Evolutionary conservation across 2,329 filamentous ascomycete genomes (phyloP).

Genomic region (Colletotrichum filicis): DNA sequence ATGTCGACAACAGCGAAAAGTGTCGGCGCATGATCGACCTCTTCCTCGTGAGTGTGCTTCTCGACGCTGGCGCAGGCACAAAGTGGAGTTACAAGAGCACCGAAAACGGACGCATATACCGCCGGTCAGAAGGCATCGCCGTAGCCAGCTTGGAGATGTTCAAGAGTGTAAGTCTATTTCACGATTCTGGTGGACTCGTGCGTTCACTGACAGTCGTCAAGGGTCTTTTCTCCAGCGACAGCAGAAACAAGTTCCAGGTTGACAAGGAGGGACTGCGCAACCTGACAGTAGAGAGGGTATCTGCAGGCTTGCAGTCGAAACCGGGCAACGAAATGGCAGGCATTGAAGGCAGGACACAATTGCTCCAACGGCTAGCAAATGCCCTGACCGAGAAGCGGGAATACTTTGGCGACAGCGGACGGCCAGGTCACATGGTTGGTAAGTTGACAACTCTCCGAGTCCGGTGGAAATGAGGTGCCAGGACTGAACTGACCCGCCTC

Average conservation of each 20-base stretch:
- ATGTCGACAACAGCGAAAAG: slow-evolving; percentile 77
- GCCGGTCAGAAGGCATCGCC: slow-evolving; percentile 88
- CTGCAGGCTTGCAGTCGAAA: slow-evolving; percentile 85
- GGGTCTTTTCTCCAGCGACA: slow-evolving; percentile 88
- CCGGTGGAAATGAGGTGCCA: not conserved
- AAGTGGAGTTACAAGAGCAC: slow-evolving; percentile 93
- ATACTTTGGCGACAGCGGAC: slow-evolving; percentile 84
- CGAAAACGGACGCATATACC: slow-evolving; percentile 85
- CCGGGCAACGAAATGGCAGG: slow-evolving; percentile 85
- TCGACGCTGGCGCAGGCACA: slow-evolving; percentile 90
- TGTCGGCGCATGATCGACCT: slow-evolving; percentile 82
- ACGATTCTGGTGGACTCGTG: not conserved
- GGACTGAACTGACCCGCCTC: slow-evolving; percentile 37
- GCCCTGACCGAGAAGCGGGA: slow-evolving; percentile 81
- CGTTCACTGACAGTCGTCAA: slow-evolving; percentile 39
- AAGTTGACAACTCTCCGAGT: slow-evolving; percentile 44
- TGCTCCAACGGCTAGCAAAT: slow-evolving; percentile 79
- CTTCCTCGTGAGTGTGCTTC: slow-evolving; percentile 81
- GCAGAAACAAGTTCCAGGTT: slow-evolving; percentile 85
- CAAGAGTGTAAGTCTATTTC: slow-evolving; percentile 67
- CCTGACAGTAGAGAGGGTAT: slow-evolving; percentile 79
- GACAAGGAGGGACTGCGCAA: slow-evolving; percentile 83
- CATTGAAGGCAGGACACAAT: slow-evolving; percentile 82
- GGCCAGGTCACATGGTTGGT: slow-evolving; percentile 96
- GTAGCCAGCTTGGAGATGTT: slow-evolving; percentile 88